phyloP scores from a whole-genome alignment of 768 basidiomycete species.

The Candolleomyces eurysporus region DNA sequence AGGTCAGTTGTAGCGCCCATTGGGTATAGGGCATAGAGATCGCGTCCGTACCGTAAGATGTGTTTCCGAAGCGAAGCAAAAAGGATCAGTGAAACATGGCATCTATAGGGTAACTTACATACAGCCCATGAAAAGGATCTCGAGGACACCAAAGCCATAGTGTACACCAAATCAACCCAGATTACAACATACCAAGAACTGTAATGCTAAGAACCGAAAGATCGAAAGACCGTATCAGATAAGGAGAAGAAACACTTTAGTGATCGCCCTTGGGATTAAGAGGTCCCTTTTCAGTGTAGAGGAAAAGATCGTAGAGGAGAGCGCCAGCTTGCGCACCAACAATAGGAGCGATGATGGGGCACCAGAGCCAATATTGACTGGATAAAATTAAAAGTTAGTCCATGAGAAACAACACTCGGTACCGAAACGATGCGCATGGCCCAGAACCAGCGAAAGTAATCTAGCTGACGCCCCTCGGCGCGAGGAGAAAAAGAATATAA shows the following conservation, averaged over 20 bases:
- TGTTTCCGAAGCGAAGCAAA: background rate
- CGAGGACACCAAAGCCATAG: background rate
- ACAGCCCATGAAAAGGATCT: background rate
- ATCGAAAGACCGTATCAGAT: no score
- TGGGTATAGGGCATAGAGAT: no score
- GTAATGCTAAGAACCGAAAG: background rate
- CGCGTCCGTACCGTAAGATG: background rate
- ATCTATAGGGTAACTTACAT: background rate
- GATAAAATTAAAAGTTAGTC: slow-evolving; percentile 9
- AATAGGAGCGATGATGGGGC: slow-evolving; percentile 58
- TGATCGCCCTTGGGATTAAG: background rate
- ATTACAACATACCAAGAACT: background rate
- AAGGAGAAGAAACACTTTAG: background rate
- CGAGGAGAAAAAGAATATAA: background rate
- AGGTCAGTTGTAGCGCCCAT: no score
- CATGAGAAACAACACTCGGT: slow-evolving; percentile 12
- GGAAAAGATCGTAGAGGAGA: slow-evolving; percentile 54
- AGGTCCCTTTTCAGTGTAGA: slow-evolving; percentile 45
- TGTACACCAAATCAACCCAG: background rate
- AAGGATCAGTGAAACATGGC: background rate
- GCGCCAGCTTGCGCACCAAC: slow-evolving; percentile 55
- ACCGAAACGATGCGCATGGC: no score
- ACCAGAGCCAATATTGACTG: slow-evolving; percentile 77
- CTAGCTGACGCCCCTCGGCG: no score
- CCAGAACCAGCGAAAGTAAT: no score